Evolutionary conservation across 1,139 yeast genomes (phyloP), one percentile per base, ranked within the genome.

Genomic region (Pichia sp.): DNA sequence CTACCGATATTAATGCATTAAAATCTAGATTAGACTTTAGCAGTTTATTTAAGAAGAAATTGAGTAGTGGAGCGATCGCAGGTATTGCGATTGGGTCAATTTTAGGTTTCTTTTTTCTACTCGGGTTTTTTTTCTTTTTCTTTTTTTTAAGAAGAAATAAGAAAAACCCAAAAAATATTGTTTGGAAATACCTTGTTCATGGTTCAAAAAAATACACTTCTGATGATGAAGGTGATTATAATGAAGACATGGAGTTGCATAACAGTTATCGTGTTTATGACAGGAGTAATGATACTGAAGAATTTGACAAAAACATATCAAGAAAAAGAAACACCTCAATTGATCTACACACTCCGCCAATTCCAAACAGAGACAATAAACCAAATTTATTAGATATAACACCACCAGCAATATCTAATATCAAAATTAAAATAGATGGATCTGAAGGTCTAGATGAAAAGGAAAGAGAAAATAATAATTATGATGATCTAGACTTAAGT

Each of bases 41-140:
- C 30, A 26, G 30, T 12, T 9, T 39, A 8, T 35, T 33, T 5
- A 16, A 33, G 20, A 35, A 45, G 23, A 31, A 28, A 11, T 46
- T 54, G 27, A 58, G 64, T 6, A 55, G 51, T 6, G 66, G 69
- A 2, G 59, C 67, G 1, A 65, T 71, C 41, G 75, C 73, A 1
- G 78, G 76, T 1, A 64, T 72, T 6, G 67, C 70, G 3, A 67
- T 71, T 30, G 77, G 76, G 3, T 57, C 69, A 2, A 60, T 69
- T 11, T 57, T 63, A n/a, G 76, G 73, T 1, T 52, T 63, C 2
- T 54, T 63, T 0, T 32, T 67, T 0, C 48, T 63, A 1, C 39
- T 62, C 3, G 38, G 62, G 1, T 25, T 63, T 31, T 9, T 31
- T 30, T 22, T 5, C 37, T 27, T 55, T 44, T 49, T 51, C 25